Base-by-base conservation (phyloP, 129 eudicot species). In the Flaveria ramosissima region DNA sequence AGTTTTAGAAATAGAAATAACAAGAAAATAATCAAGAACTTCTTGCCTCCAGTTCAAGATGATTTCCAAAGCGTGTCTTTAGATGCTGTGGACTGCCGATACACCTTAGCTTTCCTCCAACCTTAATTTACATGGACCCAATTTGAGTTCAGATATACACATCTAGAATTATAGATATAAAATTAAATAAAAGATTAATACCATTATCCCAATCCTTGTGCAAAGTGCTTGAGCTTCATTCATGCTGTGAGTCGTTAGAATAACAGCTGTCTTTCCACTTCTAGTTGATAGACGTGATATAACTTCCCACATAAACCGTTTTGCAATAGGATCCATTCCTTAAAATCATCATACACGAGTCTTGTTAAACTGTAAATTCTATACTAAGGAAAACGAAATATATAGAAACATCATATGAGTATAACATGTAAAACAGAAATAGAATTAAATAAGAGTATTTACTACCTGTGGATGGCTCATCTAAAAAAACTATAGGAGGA, bases 241-340 rank as follows among this genome's bases (percentile, higher is more conserved):
- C 98, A 94, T 94, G 88, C 97, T 94, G 84, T 94, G 98, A 57
- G 98, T 94, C 23, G 97, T 91, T 72, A 91, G 82, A 85, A 94
- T 94, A 45, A 94, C 98, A 5, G 97, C 98, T 1, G 97, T 94
- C 81, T 89, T 94, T 61, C 98, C 98, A 83, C 91, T 85, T 89
- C 98, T 83, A 76, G 98, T 94, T 79, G 98, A 94, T 70, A 94
- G 72, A 55, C 89, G 97, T 21, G 98, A 91, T 79, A 94, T 89
- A 55, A 94, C 98, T 78, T 94, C 98, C 98, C 98, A 94, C 98
- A 94, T 94, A 86, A 94, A 94, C 60, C 98, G 85, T 81, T 91
- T 94, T 45, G 98, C 98, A 80, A 94, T 87, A 41, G 98, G 98
- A 87, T 94, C 98, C 98, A 94, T 94, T 68, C 98, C 98, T 94